These are phyloP conservation scores for Lophiostoma macrostomum DNA, from an alignment of 495 filamentous ascomycete genomes.

Conservation along the genomic window DNA sequence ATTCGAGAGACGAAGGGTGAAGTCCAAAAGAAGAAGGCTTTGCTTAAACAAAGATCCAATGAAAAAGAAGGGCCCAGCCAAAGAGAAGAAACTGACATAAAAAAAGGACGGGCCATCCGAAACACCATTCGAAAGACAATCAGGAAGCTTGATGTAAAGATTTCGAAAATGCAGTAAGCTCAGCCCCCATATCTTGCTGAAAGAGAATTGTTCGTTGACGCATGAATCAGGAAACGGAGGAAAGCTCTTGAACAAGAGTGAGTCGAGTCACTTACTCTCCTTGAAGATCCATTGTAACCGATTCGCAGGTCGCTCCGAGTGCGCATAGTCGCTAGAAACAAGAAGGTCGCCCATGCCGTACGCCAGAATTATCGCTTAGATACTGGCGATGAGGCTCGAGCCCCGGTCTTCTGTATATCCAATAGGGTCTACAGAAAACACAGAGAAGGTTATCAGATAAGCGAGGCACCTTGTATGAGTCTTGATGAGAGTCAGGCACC, in stretches of 20 bases:
- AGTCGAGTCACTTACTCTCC: not conserved
- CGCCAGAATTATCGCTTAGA: not conserved
- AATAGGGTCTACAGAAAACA: slow-evolving; percentile 2
- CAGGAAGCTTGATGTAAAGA: not conserved
- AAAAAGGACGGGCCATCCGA: too few species aligned
- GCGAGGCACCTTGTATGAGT: not conserved
- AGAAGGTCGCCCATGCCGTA: not conserved
- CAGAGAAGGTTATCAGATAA: not conserved
- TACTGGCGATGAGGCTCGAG: not conserved
- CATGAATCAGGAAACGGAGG: not conserved
- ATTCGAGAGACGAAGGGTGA: too few species aligned
- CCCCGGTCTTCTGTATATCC: not conserved
- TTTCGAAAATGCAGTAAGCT: not conserved
- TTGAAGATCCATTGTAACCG: not conserved
- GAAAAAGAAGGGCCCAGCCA: too few species aligned
- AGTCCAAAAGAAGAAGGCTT: too few species aligned
- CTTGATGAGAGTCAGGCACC: not conserved
- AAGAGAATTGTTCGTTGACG: not conserved
- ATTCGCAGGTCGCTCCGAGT: not conserved
- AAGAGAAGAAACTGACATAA: too few species aligned
- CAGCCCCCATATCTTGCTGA: not conserved
- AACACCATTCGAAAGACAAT: too few species aligned
- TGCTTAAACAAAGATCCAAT: too few species aligned
- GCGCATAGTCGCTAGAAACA: not conserved
- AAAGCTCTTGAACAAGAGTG: not conserved